phyloP scores from a whole-genome alignment of 2,329 filamentous ascomycete species.

The Aspergillus hortae region DNA sequence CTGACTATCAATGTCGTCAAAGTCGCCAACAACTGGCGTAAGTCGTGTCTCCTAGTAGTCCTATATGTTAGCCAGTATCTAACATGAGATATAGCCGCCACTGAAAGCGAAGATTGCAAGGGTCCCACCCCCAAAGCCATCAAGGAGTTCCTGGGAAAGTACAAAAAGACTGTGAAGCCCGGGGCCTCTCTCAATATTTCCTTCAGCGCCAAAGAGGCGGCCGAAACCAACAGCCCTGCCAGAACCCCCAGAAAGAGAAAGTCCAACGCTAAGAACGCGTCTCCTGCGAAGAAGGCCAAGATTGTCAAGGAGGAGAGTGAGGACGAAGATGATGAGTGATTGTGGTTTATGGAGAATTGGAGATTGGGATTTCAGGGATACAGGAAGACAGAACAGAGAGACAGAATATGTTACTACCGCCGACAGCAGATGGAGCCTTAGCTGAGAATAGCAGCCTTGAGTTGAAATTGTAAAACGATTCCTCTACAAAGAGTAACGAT shows the following conservation, averaged over 20 bases:
- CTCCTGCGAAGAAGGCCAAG: not conserved
- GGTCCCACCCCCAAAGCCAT: constrained; percentile 11
- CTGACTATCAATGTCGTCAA: constrained; percentile 9
- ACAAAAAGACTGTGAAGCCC: constrained; percentile 6
- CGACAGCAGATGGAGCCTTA: too few relatives aligned
- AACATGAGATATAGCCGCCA: too few relatives aligned
- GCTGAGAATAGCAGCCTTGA: too few relatives aligned
- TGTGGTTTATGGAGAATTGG: not conserved
- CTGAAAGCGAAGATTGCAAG: too few relatives aligned
- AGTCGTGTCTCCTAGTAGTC: not conserved
- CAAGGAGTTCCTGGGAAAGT: constrained; percentile 11
- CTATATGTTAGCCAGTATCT: too few relatives aligned
- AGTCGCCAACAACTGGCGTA: constrained; percentile 1
- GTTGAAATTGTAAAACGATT: too few relatives aligned
- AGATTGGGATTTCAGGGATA: not conserved
- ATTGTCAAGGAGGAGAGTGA: too few relatives aligned
- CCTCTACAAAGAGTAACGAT: too few relatives aligned
- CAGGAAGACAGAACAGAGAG: too few relatives aligned
- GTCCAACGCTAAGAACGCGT: not conserved
- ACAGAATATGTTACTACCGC: too few relatives aligned
- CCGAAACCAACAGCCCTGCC: not conserved
- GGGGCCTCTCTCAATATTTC: not conserved
- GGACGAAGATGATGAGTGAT: too few relatives aligned
- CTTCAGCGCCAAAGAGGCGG: not conserved
- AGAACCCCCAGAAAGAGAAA: not conserved